These are phyloP conservation scores for Tricholoma furcatifolium DNA, from an alignment of 768 basidiomycete genomes.

Conservation along the genomic window DNA sequence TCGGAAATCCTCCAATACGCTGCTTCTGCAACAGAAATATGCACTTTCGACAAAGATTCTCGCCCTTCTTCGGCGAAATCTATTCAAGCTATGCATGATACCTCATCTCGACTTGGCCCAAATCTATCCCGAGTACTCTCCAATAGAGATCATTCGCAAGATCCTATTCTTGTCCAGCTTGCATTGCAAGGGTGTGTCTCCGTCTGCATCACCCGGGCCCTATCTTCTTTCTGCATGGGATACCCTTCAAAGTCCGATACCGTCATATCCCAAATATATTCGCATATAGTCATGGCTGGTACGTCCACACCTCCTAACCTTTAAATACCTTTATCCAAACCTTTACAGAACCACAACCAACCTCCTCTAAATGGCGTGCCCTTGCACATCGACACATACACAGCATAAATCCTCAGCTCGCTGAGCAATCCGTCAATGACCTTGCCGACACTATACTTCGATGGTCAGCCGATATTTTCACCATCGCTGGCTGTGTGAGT, in stretches of 20 bases:
- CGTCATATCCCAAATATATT: conserved; percentile 60
- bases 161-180: conserved; percentile 74
- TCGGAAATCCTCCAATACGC: conserved; percentile 81
- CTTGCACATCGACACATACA: conserved; percentile 71
- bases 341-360: conserved; percentile 67
- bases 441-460: conserved; percentile 73
- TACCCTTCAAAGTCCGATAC: conserved; percentile 70
- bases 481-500: conserved; percentile 58
- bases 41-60: conserved; percentile 45
- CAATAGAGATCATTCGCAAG: conserved; percentile 67
- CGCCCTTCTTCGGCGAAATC: conserved; percentile 38
- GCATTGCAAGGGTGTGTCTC: conserved; percentile 72
- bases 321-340: conserved; percentile 7
- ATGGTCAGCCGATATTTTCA: conserved; percentile 67
- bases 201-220: conserved; percentile 62
- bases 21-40: conserved; percentile 70
- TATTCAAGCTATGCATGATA: conserved; percentile 56
- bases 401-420: conserved; percentile 61
- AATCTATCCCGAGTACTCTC: conserved; percentile 60
- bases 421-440: conserved; percentile 67
- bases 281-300: conserved; percentile 57
- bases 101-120: conserved; percentile 60
- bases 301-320: conserved; percentile 16
- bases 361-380: conserved; percentile 75
- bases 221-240: conserved; percentile 73